These are phyloP conservation scores for Discostella stelligera DNA, from an alignment of 352 stramenopile genomes.

Conservation along the genomic window DNA sequence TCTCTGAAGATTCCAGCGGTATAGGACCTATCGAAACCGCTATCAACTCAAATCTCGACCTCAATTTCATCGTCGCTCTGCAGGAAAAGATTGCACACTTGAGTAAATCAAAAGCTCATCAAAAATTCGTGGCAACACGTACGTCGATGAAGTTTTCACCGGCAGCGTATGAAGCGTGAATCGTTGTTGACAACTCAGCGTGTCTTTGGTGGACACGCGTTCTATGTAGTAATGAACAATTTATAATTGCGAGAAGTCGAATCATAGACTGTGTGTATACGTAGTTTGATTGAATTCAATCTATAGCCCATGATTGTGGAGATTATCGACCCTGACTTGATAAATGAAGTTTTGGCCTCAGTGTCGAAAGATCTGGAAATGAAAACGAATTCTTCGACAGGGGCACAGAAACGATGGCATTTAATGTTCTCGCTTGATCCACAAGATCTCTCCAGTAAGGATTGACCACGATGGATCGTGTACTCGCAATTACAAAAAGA, in stretches of 20 bases:
- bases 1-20: background rate
- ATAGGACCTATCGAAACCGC: background rate
- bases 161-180: background rate
- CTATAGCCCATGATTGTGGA: too few species aligned
- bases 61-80: background rate
- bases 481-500: conserved; percentile 82
- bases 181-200: background rate
- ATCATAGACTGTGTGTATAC: too few species aligned
- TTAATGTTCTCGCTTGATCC: conserved; percentile 56
- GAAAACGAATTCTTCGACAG: conserved; percentile 23
- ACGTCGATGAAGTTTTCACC: background rate
- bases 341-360: conserved; percentile 3
- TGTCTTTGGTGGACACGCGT: background rate
- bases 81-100: background rate
- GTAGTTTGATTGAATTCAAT: background rate
- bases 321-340: background rate
- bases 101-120: background rate
- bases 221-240: background rate
- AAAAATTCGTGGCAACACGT: background rate
- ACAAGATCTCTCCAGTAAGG: conserved; percentile 80
- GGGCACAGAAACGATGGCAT: conserved; percentile 65
- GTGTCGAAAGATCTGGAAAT: conserved; percentile 44
- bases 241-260: too few species aligned
- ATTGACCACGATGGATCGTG: conserved; percentile 73
- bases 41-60: background rate